These are phyloP conservation scores for Spiraea crenata DNA, from an alignment of 331 rosid species.

Conservation along the genomic window DNA sequence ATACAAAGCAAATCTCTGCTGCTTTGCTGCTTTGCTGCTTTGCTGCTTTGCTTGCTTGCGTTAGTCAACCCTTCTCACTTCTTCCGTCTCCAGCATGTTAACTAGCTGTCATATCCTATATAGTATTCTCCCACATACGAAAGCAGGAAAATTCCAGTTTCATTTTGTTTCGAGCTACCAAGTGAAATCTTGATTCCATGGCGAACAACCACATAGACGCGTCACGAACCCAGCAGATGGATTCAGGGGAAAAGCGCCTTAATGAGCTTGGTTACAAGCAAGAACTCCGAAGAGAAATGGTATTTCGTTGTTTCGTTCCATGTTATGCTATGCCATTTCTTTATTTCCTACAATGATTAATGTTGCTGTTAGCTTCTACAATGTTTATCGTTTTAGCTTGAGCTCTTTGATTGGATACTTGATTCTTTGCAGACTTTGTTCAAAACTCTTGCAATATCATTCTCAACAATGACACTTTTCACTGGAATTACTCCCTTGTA, in stretches of 20 bases:
- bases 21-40: too few relatives aligned
- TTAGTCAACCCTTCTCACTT: slow-evolving; percentile 8
- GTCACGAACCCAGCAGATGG: slow-evolving; percentile 42
- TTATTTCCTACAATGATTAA: not conserved
- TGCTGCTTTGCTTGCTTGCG: not conserved
- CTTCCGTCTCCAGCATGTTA: not conserved
- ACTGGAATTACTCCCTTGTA: slow-evolving; percentile 89
- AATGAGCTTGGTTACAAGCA: slow-evolving; percentile 94
- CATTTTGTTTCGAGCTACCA: not conserved
- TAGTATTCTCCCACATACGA: not conserved
- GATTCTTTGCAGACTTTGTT: slow-evolving; percentile 64
- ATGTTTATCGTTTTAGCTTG: not conserved
- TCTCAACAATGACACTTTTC: slow-evolving; percentile 85
- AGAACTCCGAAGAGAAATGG: slow-evolving; percentile 93
- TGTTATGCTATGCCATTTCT: not conserved
- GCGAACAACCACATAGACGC: slow-evolving; percentile 24
- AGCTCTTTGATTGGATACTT: not conserved
- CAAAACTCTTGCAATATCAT: slow-evolving; percentile 82
- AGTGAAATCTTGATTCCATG: slow-evolving; percentile 27
- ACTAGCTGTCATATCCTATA: too few relatives aligned
- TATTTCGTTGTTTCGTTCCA: slow-evolving; percentile 2
- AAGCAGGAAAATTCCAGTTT: not conserved
- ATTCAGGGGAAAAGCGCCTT: slow-evolving; percentile 84
- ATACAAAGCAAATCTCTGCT: too few relatives aligned
- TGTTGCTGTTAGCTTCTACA: not conserved